Conservation (phyloP, 352 stramenopile genomes). For the Pelagophyceae sp. region DNA sequence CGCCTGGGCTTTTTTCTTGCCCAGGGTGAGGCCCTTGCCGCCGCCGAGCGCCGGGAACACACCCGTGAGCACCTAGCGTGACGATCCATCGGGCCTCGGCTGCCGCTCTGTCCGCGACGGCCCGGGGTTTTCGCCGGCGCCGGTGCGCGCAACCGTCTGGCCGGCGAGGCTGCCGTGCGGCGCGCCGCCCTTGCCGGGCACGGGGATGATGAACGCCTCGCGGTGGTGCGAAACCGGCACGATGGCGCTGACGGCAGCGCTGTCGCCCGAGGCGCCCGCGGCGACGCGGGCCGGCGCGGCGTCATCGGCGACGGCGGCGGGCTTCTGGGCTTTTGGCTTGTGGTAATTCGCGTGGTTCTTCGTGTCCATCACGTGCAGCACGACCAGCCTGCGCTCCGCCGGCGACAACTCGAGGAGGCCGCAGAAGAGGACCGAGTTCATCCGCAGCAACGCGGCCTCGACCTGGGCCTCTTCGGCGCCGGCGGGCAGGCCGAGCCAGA, state of each 20-base stretch:
- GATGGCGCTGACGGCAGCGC: background rate
- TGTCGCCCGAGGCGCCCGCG: conserved; percentile 15
- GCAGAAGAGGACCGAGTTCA: conserved; percentile 36
- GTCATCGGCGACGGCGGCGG: background rate
- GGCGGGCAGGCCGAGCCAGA: conserved; percentile 28
- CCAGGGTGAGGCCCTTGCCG: conserved; percentile 37
- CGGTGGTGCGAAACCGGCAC: background rate
- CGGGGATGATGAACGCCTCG: conserved; percentile 30
- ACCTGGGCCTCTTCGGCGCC: background rate
- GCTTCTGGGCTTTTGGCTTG: background rate
- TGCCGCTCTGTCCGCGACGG: too few relatives aligned
- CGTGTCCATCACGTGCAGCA: conserved; percentile 30
- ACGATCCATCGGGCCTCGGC: too few relatives aligned
- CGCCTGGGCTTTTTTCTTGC: conserved; percentile 38
- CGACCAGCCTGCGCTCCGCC: conserved; percentile 25
- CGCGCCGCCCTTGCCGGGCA: conserved; percentile 38
- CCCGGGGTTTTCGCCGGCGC: too few relatives aligned
- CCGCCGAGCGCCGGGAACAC: conserved; percentile 47
- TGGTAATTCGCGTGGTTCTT: conserved; percentile 24
- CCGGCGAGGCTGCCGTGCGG: conserved; percentile 30
- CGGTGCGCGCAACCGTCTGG: conserved; percentile 37
- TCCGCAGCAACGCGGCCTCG: conserved; percentile 24
- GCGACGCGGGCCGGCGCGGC: conserved; percentile 12
- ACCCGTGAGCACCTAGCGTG: conserved; percentile 48
- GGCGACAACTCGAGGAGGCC: conserved; percentile 29